These are phyloP conservation scores for Cenchrus fungigraminus DNA, from an alignment of 176 grass and related monocot species.

Conservation along the genomic window DNA sequence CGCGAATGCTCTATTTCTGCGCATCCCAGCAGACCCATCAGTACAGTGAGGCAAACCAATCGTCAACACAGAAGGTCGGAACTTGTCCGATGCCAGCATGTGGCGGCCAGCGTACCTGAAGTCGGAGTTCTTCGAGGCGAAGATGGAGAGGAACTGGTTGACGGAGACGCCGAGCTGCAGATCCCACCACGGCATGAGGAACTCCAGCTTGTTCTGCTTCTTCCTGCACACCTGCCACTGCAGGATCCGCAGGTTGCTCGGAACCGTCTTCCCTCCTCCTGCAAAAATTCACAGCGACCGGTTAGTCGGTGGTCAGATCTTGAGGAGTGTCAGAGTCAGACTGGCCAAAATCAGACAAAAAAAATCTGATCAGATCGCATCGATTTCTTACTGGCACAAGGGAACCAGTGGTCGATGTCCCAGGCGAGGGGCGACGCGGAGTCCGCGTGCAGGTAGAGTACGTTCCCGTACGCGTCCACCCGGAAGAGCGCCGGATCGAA, in stretches of 20 bases:
- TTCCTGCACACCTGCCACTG: conserved; percentile 78
- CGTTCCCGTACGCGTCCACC: conserved; percentile 84
- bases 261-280: conserved; percentile 93
- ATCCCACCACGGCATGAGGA: conserved; percentile 97
- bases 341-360: not conserved
- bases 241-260: conserved; percentile 82
- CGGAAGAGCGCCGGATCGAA: conserved; percentile 95
- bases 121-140: conserved; percentile 66
- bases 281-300: not conserved
- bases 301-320: not conserved
- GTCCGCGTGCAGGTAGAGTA: conserved; percentile 89
- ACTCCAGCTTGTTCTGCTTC: conserved; percentile 84
- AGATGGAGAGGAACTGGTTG: conserved; percentile 89
- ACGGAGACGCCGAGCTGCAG: conserved; percentile 90
- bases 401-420: conserved; percentile 95
- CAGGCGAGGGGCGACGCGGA: conserved; percentile 81
- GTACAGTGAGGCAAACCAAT: no score
- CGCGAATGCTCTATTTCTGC: conserved; percentile 87
- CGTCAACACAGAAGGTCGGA: not conserved
- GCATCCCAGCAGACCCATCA: not conserved
- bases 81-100: not conserved
- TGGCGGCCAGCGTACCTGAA: conserved; percentile 55
- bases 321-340: not conserved
- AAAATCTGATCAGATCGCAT: not conserved
- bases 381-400: conserved; percentile 61